Percentiles rank a stretch among this genome's conserved stretches.
Evolutionary conservation across 2,329 filamentous ascomycete species (phyloP).

Genomic region (Pestalotiopsis sp.): DNA sequence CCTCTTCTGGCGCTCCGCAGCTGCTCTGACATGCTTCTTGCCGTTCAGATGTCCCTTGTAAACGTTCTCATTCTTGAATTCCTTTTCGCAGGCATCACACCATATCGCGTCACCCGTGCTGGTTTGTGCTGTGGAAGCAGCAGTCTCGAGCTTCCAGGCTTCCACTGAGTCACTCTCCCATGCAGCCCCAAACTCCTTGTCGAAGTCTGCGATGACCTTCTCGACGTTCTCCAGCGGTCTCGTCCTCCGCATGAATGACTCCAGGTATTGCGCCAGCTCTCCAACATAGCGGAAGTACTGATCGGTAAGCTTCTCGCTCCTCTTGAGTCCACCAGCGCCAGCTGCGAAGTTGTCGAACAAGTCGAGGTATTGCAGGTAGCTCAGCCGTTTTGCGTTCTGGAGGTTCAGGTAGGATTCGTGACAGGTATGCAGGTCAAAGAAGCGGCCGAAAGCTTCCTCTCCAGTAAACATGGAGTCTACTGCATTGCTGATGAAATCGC

Average conservation of each 20-base stretch:
- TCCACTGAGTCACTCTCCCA: slow-evolving; percentile 81
- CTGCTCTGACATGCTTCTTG: slow-evolving; percentile 90
- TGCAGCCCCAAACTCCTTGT: slow-evolving; percentile 78
- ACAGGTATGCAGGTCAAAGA: slow-evolving; percentile 81
- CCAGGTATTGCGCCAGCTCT: slow-evolving; percentile 78
- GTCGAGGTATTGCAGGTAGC: slow-evolving; percentile 92
- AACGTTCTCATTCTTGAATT: slow-evolving; percentile 94
- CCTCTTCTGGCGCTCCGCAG: slow-evolving; percentile 61
- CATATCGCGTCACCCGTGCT: slow-evolving; percentile 69
- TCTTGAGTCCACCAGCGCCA: slow-evolving; percentile 73
- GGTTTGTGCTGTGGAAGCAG: slow-evolving; percentile 34
- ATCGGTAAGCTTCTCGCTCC: slow-evolving; percentile 85
- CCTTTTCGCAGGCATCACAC: slow-evolving; percentile 91
- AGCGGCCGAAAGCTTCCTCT: slow-evolving; percentile 91
- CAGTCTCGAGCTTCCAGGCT: slow-evolving; percentile 71
- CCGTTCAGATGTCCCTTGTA: slow-evolving; percentile 87
- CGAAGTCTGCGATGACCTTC: slow-evolving; percentile 74
- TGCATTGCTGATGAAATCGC: slow-evolving; percentile 65
- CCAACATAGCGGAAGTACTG: slow-evolving; percentile 90
- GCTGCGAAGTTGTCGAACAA: slow-evolving; percentile 84
- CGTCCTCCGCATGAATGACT: slow-evolving; percentile 83
- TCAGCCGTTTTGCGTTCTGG: slow-evolving; percentile 79
- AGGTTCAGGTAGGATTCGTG: slow-evolving; percentile 93
- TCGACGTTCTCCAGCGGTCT: slow-evolving; percentile 85
- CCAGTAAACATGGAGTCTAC: slow-evolving; percentile 94